Conservation (phyloP, 2,329 filamentous ascomycete species). For the Didymella pinodella region DNA sequence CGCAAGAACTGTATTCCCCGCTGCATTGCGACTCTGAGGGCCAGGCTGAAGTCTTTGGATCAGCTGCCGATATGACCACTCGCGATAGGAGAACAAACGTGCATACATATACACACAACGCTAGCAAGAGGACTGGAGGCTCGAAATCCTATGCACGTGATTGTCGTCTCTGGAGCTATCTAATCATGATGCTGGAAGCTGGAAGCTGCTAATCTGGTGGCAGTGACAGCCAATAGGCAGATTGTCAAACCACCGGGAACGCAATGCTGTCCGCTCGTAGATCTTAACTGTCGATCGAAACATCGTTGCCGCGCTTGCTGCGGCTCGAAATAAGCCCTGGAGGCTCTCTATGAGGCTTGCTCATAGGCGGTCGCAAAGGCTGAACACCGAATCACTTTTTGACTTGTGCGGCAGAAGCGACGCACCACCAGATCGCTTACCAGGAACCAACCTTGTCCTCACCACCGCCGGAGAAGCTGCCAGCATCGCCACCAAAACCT, state of each 20-base stretch:
- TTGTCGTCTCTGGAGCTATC: conserved; percentile 8
- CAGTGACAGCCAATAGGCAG: conserved; percentile 18
- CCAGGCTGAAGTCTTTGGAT: too few relatives aligned
- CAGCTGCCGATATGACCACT: too few relatives aligned
- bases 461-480: conserved; percentile 28
- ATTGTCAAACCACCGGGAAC: conserved; percentile 27
- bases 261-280: conserved; percentile 7
- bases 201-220: conserved; percentile 17
- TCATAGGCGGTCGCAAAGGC: neutral
- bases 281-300: conserved; percentile 5
- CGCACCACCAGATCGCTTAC: conserved; percentile 27
- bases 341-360: neutral
- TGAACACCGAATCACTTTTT: conserved; percentile 5
- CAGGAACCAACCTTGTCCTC: conserved; percentile 39
- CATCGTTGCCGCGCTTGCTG: neutral
- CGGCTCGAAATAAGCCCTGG: neutral
- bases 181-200: conserved; percentile 15
- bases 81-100: too few relatives aligned
- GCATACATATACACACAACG: too few relatives aligned
- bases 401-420: neutral
- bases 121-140: neutral
- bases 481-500: conserved; percentile 9
- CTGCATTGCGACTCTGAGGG: too few relatives aligned
- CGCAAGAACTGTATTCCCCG: too few relatives aligned
- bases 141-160: neutral